Base-by-base conservation (phyloP, 2,329 filamentous ascomycete species). In the Phaeosphaeria sp. region DNA sequence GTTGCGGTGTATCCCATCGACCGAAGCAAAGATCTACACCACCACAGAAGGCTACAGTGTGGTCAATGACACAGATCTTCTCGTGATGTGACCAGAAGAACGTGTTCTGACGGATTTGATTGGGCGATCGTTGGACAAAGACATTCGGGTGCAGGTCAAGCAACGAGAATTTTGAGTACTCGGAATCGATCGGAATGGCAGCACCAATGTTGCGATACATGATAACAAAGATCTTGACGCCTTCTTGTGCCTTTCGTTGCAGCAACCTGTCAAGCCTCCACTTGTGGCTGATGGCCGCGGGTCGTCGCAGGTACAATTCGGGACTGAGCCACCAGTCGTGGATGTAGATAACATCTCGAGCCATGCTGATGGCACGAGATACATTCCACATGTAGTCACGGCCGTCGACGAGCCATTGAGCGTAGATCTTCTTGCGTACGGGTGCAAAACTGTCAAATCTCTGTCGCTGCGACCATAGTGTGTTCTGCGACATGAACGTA, bases 341-440 rank as follows among this genome's bases (percentile, higher is more conserved):
- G 61, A 99, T 98, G 78, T 98, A 98, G 67, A 99, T 94, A 60
- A 98, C 94, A 79, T 98, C 95, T 70, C 92, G 92, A 8, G 95
- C 95, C 88, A 97, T 97, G 74, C 92, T 95, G 70, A 99, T 96
- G 13, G 95, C 95, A 63, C 94, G 87, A 11, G 94, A 98, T 7
- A 98, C 93, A 75, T 97, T 96, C 95, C 95, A 99, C 94, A 98
- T 98, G 81, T 98, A 96, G 75, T 99, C 95, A 66, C 95, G 88
- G 17, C 92, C 95, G 77, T 99, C 95, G 0, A 99, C 94, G 8
- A 99, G 86, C 93, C 94, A 98, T 72, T 97, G 93, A 2, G 93
- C 93, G 79, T 94, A 95, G 25, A 95, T 93, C 44, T 90, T 90
- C 47, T 87, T 88, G 58, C 95, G 87, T 1, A 98, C 90, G 0